Evolutionary conservation across 306 rosid genomes (phyloP).

Genomic region (Medicago ruthenica): DNA sequence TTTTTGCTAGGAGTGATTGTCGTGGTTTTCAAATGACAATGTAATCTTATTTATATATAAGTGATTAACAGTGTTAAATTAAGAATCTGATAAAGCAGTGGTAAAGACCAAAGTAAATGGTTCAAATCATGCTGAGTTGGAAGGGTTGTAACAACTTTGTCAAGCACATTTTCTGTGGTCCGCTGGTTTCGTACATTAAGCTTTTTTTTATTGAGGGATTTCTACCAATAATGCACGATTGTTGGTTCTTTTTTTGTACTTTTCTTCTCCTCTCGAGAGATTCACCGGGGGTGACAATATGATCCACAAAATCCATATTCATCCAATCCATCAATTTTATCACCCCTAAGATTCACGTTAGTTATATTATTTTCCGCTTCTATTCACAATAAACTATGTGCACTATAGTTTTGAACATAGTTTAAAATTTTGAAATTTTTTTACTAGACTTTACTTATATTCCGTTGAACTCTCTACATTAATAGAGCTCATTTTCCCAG

Average conservation of each 20-base stretch:
- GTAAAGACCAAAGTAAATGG: conserved; percentile 34
- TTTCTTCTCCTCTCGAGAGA: too few relatives aligned
- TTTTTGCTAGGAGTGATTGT: not conserved
- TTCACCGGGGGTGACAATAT: too few relatives aligned
- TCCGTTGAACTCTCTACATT: too few relatives aligned
- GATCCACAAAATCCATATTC: too few relatives aligned
- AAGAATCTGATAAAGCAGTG: conserved; percentile 39
- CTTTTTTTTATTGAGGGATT: not conserved
- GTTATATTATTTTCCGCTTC: conserved; percentile 6
- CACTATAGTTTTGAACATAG: not conserved
- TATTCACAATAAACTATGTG: not conserved
- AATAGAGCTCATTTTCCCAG: too few relatives aligned
- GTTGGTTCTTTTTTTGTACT: conserved; percentile 20
- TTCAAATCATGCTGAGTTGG: conserved; percentile 33
- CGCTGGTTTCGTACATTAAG: conserved; percentile 44
- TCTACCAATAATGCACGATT: conserved; percentile 35
- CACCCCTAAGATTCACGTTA: too few relatives aligned
- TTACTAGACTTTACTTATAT: too few relatives aligned
- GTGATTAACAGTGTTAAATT: not conserved
- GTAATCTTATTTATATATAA: conserved; percentile 7
- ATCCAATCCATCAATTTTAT: too few relatives aligned
- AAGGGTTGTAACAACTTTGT: too few relatives aligned
- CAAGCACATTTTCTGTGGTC: conserved; percentile 37
- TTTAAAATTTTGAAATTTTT: not conserved
- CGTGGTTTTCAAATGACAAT: conserved; percentile 20